A percentile compares a stretch with the other conserved stretches of the same genome.
Conservation (phyloP, 148 eudicot species). For the Arctostaphylos glauca region DNA sequence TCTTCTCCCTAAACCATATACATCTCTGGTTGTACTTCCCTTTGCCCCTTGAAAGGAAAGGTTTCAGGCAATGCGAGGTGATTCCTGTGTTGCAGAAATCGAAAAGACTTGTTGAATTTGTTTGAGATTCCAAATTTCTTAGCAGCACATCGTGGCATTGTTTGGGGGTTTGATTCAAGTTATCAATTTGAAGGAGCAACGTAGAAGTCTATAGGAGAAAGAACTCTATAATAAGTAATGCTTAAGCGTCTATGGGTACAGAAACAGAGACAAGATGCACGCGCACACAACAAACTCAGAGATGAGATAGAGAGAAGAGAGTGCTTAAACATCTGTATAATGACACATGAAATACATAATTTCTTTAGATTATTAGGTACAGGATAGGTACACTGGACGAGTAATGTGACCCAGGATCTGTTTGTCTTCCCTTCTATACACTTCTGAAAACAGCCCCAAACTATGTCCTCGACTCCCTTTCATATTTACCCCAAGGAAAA, state of each 20-base stretch:
- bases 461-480: conserved; percentile 12
- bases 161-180: background rate
- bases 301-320: conserved; percentile 17
- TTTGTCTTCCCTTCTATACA: conserved; percentile 28
- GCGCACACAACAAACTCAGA: background rate
- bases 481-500: conserved; percentile 18
- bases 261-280: no score
- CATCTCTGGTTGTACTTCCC: background rate
- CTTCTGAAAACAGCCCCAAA: conserved; percentile 34
- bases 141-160: background rate
- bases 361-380: background rate
- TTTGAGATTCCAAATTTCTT: background rate
- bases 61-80: background rate
- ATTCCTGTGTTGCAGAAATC: background rate
- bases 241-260: background rate
- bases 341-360: background rate
- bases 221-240: background rate
- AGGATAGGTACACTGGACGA: background rate
- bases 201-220: background rate
- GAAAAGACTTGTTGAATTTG: background rate
- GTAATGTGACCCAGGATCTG: conserved; percentile 9
- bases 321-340: background rate
- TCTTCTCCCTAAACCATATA: background rate
- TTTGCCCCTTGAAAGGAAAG: background rate
- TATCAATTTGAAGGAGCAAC: background rate